A percentile compares a stretch with the other conserved stretches of the same genome.
Evolutionary conservation across 257 asterid species (phyloP).

Genomic region (Solanum sitiens): DNA sequence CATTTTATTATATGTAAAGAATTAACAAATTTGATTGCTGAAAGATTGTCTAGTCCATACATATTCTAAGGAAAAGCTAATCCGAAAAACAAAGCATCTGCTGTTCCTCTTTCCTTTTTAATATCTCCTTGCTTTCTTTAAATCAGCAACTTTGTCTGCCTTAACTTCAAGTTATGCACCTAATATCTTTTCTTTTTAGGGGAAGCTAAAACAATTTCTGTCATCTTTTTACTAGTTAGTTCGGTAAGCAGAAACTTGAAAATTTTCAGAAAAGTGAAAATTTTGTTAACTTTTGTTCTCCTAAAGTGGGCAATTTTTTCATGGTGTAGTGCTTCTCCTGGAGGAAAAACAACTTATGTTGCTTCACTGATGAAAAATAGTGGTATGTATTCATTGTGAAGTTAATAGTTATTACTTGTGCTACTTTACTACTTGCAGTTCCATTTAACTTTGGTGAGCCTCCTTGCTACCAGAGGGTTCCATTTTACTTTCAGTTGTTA

Average conservation of each 20-base stretch:
- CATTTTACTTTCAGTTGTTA: too few species aligned
- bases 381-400: slow-evolving; percentile 33
- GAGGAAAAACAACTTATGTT: slow-evolving; percentile 89
- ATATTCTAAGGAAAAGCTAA: neutral
- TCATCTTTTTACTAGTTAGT: neutral
- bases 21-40: neutral
- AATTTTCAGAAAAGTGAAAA: neutral
- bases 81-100: neutral
- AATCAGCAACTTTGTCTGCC: neutral
- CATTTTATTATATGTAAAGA: neutral
- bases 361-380: slow-evolving; percentile 95
- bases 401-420: neutral
- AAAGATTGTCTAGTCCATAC: neutral
- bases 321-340: slow-evolving; percentile 87
- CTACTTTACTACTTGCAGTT: too few species aligned
- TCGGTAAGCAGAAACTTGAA: neutral
- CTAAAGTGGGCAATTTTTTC: slow-evolving; percentile 9
- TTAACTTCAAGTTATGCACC: neutral
- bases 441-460: too few species aligned
- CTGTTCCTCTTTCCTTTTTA: neutral
- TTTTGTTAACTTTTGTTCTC: neutral
- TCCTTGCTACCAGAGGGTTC: too few species aligned
- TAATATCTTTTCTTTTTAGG: neutral
- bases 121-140: neutral
- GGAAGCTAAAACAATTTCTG: neutral